phyloP scores from a whole-genome alignment of 2,329 filamentous ascomycete species.

The Penicillium verrucosum region DNA sequence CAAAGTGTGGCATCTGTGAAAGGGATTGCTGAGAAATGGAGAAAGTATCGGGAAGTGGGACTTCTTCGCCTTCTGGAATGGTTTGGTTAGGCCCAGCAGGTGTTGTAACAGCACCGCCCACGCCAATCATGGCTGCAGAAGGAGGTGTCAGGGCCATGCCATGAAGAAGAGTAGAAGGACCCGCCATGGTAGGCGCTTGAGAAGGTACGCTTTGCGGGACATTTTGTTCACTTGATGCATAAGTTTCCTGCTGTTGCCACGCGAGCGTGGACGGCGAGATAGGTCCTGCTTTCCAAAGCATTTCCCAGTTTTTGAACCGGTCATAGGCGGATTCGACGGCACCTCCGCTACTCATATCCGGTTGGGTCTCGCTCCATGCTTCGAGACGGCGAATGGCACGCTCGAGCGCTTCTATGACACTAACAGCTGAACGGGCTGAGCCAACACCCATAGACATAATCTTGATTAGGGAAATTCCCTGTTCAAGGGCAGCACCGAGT shows the following conservation, averaged over 20 bases:
- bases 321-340: slow-evolving; percentile 50
- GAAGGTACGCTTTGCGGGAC: slow-evolving; percentile 9
- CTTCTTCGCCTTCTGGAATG: slow-evolving; percentile 23
- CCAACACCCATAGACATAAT: slow-evolving; percentile 54
- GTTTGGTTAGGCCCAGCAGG: slow-evolving; percentile 9
- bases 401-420: slow-evolving; percentile 54
- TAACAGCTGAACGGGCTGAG: slow-evolving; percentile 53
- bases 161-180: slow-evolving; percentile 16
- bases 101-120: slow-evolving; percentile 2
- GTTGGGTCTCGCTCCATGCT: slow-evolving; percentile 39
- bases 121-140: slow-evolving; percentile 7
- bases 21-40: slow-evolving; percentile 29
- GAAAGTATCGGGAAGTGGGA: slow-evolving; percentile 28
- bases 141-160: slow-evolving; percentile 24
- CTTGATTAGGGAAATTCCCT: slow-evolving; percentile 51
- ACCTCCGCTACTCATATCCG: slow-evolving; percentile 31
- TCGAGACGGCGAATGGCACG: slow-evolving; percentile 48
- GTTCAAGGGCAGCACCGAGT: slow-evolving; percentile 48
- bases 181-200: slow-evolving; percentile 8
- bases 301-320: slow-evolving; percentile 53
- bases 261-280: slow-evolving; percentile 33
- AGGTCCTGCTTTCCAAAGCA: slow-evolving; percentile 46
- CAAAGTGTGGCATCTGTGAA: slow-evolving; percentile 34
- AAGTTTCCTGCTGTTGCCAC: slow-evolving; percentile 24
- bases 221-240: slow-evolving; percentile 10